These are phyloP conservation scores for Panicum virgatum DNA, from an alignment of 202 grass and related monocot genomes.

Conservation along the genomic window DNA sequence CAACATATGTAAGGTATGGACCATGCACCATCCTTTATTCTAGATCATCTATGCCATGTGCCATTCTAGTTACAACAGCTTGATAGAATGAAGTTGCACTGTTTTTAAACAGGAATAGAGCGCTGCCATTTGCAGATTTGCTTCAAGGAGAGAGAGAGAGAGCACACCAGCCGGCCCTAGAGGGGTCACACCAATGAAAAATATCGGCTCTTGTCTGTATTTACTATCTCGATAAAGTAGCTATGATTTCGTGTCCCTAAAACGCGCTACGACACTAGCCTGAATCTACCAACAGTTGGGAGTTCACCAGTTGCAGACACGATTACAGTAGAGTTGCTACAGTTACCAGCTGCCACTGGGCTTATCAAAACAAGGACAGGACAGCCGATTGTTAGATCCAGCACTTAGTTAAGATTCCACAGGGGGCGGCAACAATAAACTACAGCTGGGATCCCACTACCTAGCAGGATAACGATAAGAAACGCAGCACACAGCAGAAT, in stretches of 20 bases:
- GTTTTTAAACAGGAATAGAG: not conserved
- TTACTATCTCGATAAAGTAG: not conserved
- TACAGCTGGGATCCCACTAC: slow-evolving; percentile 12
- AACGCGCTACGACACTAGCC: not conserved
- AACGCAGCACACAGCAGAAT: not conserved
- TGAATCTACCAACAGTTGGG: not conserved
- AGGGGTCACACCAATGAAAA: not conserved
- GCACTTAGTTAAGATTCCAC: slow-evolving; percentile 4
- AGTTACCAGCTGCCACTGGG: not conserved
- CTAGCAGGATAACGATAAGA: slow-evolving; percentile 24
- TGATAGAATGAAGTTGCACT: too few species aligned
- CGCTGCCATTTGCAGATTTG: not conserved
- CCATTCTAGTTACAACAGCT: too few species aligned
- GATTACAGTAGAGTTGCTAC: not conserved
- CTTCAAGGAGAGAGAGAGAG: not conserved
- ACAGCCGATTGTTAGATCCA: not conserved
- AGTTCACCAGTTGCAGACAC: not conserved
- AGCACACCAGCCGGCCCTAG: not conserved
- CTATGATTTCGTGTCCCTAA: not conserved
- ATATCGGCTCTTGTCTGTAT: not conserved
- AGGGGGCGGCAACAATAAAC: not conserved
- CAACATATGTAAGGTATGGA: too few species aligned
- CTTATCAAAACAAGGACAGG: not conserved
- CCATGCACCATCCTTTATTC: too few species aligned
- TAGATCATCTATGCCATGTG: too few species aligned